phyloP scores from a whole-genome alignment of 2,329 filamentous ascomycete species.

The Diplodia corticola region DNA sequence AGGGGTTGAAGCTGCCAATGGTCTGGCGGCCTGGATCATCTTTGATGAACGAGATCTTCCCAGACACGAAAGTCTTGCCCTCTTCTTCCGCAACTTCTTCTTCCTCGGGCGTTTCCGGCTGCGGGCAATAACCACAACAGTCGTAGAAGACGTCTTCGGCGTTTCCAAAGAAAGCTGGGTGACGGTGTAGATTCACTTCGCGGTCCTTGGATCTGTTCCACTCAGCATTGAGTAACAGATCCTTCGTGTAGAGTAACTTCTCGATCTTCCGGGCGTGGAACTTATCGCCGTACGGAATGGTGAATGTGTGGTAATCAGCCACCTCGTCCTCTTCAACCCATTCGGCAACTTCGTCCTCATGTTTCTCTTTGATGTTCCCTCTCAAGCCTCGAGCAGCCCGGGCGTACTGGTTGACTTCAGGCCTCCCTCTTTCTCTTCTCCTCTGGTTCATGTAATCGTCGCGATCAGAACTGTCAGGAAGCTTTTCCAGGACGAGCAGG shows the following conservation, averaged over 20 bases:
- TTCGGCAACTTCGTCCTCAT: conserved; percentile 80
- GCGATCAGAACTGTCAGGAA: conserved; percentile 71
- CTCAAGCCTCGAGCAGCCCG: conserved; percentile 45
- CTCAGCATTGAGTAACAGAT: conserved; percentile 77
- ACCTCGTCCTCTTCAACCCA: conserved; percentile 78
- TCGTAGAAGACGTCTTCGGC: conserved; percentile 74
- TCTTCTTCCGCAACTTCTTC: conserved; percentile 70
- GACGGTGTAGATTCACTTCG: conserved; percentile 76
- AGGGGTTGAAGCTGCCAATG: conserved; percentile 73
- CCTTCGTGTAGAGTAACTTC: conserved; percentile 77
- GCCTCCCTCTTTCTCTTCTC: conserved; percentile 70
- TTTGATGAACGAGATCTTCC: conserved; percentile 70
- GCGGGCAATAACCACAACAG: conserved; percentile 78
- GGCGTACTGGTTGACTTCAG: conserved; percentile 49
- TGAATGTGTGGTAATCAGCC: conserved; percentile 70
- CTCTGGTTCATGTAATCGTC: conserved; percentile 71
- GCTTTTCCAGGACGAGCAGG: conserved; percentile 74
- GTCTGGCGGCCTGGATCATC: conserved; percentile 79
- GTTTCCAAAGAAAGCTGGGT: conserved; percentile 81
- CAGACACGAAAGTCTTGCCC: conserved; percentile 72
- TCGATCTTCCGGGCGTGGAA: conserved; percentile 69
- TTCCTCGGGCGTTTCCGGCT: conserved; percentile 69
- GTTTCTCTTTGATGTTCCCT: conserved; percentile 74
- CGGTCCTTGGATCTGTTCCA: conserved; percentile 79
- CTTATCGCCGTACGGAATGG: conserved; percentile 63